A percentile compares a stretch with the other conserved stretches of the same genome.
Evolutionary conservation across 192 early-diverging fungal species (phyloP).

Genomic region (Spizellomyces sp.): DNA sequence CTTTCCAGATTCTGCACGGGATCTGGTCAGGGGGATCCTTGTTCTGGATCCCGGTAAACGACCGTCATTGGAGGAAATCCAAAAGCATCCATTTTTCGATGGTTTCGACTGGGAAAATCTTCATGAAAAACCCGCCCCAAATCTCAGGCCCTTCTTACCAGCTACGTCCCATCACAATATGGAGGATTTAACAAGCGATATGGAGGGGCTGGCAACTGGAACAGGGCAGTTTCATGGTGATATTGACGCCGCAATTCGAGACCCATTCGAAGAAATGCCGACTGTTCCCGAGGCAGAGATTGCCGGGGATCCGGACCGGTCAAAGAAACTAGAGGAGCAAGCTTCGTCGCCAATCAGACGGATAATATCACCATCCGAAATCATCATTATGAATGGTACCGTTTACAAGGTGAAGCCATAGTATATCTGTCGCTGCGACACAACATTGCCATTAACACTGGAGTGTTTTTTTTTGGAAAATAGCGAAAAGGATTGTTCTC

Average conservation of each 20-base stretch:
- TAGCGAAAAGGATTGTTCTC: constrained; percentile 43
- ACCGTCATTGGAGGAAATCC: constrained; percentile 60
- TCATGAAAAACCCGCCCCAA: constrained; percentile 36
- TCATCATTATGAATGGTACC: constrained; percentile 60
- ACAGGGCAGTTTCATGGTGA: constrained; percentile 31
- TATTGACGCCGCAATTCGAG: constrained; percentile 24
- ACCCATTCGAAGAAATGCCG: constrained; percentile 18
- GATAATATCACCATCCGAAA: constrained; percentile 55
- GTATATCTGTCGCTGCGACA: constrained; percentile 10
- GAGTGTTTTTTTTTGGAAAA: not conserved
- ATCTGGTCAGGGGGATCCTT: constrained; percentile 79
- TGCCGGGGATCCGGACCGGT: constrained; percentile 1
- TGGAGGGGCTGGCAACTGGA: constrained; percentile 8
- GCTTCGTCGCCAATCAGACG: constrained; percentile 33
- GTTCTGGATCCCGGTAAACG: constrained; percentile 62
- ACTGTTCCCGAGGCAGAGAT: not conserved
- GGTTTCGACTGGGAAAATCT: constrained; percentile 65
- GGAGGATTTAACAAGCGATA: constrained; percentile 28
- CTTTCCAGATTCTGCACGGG: constrained; percentile 68
- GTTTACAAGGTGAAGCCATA: constrained; percentile 52
- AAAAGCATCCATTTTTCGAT: constrained; percentile 78
- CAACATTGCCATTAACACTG: not conserved
- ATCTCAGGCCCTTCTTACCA: constrained; percentile 29
- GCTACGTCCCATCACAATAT: constrained; percentile 29
- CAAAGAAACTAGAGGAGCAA: constrained; percentile 30